Conservation (phyloP, 495 filamentous ascomycete species). For the Penicillium tannophilum region DNA sequence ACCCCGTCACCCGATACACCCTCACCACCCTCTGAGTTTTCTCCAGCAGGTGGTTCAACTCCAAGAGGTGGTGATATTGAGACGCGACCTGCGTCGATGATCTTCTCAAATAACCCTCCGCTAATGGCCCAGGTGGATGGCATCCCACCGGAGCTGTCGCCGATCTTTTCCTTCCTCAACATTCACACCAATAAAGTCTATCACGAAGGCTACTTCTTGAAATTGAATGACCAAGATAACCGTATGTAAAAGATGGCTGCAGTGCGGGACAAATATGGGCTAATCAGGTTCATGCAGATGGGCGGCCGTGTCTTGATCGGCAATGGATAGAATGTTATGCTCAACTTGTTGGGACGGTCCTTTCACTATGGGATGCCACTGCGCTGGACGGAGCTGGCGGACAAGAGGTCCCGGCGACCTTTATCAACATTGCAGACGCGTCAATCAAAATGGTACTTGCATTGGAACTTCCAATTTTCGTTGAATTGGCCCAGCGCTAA, state of each 20-base stretch:
- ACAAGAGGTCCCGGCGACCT: constrained; percentile 86
- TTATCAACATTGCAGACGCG: constrained; percentile 95
- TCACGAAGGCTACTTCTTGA: constrained; percentile 96
- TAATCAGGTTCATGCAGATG: constrained; percentile 58
- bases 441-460: constrained; percentile 89
- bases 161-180: constrained; percentile 92
- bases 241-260: constrained; percentile 55
- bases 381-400: constrained; percentile 87
- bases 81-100: constrained; percentile 62
- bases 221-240: constrained; percentile 88
- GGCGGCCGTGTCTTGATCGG: constrained; percentile 80
- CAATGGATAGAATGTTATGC: constrained; percentile 97
- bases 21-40: constrained; percentile 33
- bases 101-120: constrained; percentile 85
- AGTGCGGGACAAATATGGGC: constrained; percentile 1
- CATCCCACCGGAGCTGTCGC: constrained; percentile 88
- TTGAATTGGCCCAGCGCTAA: constrained; percentile 8
- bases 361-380: constrained; percentile 94
- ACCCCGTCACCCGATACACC: constrained; percentile 44
- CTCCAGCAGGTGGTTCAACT: constrained; percentile 29
- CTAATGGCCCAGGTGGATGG: constrained; percentile 81
- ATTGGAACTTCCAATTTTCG: background rate
- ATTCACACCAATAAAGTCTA: constrained; percentile 96
- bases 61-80: constrained; percentile 37
- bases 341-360: constrained; percentile 89